phyloP scores from a whole-genome alignment of 2,329 filamentous ascomycete species.

The Hypoxylon sp. region DNA sequence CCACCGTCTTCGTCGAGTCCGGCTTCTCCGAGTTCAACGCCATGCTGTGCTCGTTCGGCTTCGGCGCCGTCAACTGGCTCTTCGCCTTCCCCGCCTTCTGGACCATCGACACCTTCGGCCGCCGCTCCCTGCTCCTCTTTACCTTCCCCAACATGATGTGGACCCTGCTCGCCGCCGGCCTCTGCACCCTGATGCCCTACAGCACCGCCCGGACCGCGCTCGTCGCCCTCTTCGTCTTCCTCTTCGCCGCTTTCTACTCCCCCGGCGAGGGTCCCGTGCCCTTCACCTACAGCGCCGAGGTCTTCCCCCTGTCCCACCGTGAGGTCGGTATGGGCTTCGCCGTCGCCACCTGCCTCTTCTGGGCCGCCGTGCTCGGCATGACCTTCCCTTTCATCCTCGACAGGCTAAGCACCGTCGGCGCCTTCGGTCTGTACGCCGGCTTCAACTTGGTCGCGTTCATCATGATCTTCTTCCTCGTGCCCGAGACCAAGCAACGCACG shows the following conservation, averaged over 20 bases:
- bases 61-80: slow-evolving; percentile 73
- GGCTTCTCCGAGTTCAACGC: slow-evolving; percentile 67
- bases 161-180: slow-evolving; percentile 72
- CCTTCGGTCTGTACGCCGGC: slow-evolving; percentile 60
- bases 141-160: slow-evolving; percentile 76
- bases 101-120: slow-evolving; percentile 76
- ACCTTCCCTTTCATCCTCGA: slow-evolving; percentile 70
- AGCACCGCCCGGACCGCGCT: slow-evolving; percentile 53
- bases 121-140: slow-evolving; percentile 70
- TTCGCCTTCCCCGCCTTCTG: slow-evolving; percentile 74
- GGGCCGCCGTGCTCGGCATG: slow-evolving; percentile 71
- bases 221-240: slow-evolving; percentile 69
- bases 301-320: slow-evolving; percentile 76
- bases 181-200: slow-evolving; percentile 64
- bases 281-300: slow-evolving; percentile 76
- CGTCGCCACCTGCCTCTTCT: slow-evolving; percentile 73
- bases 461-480: slow-evolving; percentile 63
- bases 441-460: slow-evolving; percentile 60
- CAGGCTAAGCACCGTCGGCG: slow-evolving; percentile 58
- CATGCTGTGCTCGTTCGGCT: slow-evolving; percentile 72
- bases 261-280: slow-evolving; percentile 75
- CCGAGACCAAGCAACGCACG: slow-evolving; percentile 63
- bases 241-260: slow-evolving; percentile 72
- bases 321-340: slow-evolving; percentile 79
- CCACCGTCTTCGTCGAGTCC: slow-evolving; percentile 69